Evolutionary conservation across 495 filamentous ascomycete genomes (phyloP).

Genomic region (Daldinia vernicosa): DNA sequence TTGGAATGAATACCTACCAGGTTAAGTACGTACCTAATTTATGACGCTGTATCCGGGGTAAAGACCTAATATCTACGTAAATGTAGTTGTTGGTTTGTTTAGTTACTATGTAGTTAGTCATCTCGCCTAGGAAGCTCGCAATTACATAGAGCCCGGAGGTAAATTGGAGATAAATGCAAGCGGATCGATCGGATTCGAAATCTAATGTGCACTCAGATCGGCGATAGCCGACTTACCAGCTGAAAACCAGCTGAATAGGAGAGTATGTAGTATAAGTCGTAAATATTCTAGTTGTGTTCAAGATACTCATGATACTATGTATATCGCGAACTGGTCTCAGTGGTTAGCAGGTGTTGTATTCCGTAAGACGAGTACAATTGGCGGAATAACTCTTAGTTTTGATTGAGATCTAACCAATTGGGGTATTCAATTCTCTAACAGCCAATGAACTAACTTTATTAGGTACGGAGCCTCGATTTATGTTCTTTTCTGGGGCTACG

Average conservation of each 20-base stretch:
- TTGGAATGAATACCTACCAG: neutral
- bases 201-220: conserved; percentile 20
- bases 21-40: neutral
- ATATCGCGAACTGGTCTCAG: neutral
- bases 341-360: neutral
- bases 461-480: conserved; percentile 11
- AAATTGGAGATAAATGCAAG: conserved; percentile 5
- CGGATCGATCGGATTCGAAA: conserved; percentile 24
- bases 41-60: neutral
- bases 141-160: conserved; percentile 7
- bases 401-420: conserved; percentile 30
- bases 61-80: neutral
- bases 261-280: neutral
- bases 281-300: neutral
- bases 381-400: conserved; percentile 27
- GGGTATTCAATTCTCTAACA: conserved; percentile 22
- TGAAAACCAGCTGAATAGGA: neutral
- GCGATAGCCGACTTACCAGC: conserved; percentile 17
- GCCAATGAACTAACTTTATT: neutral
- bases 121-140: conserved; percentile 1
- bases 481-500: conserved; percentile 10
- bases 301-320: too few species aligned
- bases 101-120: neutral
- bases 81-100: neutral
- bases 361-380: conserved; percentile 9